Base-by-base conservation (phyloP, 129 eudicot species). In the Silybum marianum region DNA sequence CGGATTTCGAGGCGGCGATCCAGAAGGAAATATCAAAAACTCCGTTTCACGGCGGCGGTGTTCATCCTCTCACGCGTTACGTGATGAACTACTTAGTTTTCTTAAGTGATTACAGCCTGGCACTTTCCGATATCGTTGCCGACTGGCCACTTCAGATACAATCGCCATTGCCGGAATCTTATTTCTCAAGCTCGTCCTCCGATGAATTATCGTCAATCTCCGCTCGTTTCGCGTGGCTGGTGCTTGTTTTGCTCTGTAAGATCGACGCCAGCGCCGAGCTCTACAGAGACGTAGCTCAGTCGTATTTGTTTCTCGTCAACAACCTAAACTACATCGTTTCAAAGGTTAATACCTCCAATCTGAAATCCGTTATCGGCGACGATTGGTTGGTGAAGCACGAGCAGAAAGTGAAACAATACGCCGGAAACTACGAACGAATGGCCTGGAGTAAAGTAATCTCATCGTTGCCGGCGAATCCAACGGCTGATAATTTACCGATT, bases 271-370 rank as follows among this genome's bases (percentile, higher is more conserved):
- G 91, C 7, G 97, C 97, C 6, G 89, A 77, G 81, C 82, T 74
- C 0, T 96, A 91, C 89, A 82, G 89, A 65, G 96, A 96, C 79
- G 91, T 89, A 16, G 85, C 98, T 3, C 89, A 87, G 16, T 90
- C 99, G 32, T 93, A 93, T 63, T 36, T 96, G 36, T 96, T 96
- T 46, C 68, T 96, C 12, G 94, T 93, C 0, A 91, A 96, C 89
- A 96, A 96, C 87, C 19, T 96, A 46, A 92, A 93, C 90, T 96
- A 96, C 90, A 84, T 96, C 72, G 90, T 96, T 67, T 80, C 90
- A 0, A 93, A 96, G 74, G 95, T 93, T 51, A 60, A 75, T 1
- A 72, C 18, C 42, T 91, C 98, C 7, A 91, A 82, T 7, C 48
- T 96, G 65, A 72, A 32, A 6, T 83, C 81, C n/a, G 22, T 96